phyloP scores from a whole-genome alignment of 1,284 basidiomycete species.

The Laetiporus sulphureus region DNA sequence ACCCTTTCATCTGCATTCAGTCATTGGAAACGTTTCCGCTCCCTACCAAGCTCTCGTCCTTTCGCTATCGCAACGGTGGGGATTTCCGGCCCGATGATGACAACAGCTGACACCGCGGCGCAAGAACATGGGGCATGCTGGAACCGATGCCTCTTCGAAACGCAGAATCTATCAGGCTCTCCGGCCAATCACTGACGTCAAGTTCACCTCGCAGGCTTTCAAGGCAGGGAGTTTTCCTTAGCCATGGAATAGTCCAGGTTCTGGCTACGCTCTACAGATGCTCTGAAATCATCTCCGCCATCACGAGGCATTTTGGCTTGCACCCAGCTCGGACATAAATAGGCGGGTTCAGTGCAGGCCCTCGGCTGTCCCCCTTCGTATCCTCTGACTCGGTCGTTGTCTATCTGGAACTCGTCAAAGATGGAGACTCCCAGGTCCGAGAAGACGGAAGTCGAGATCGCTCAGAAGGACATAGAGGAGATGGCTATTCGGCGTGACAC shows the following conservation, averaged over 20 bases:
- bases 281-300: too few relatives aligned
- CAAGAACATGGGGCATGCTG: neutral
- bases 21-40: too few relatives aligned
- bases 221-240: neutral
- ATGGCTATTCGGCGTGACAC: conserved; percentile 5
- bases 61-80: too few relatives aligned
- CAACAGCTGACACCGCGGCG: too few relatives aligned
- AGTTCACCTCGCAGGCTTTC: conserved; percentile 6
- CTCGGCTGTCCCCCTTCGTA: neutral
- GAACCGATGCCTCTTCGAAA: neutral
- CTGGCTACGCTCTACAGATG: too few relatives aligned
- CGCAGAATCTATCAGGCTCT: neutral
- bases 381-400: conserved; percentile 2
- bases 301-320: too few relatives aligned
- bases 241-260: conserved; percentile 6
- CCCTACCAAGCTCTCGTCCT: too few relatives aligned
- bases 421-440: conserved; percentile 20
- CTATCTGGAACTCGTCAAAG: conserved; percentile 1
- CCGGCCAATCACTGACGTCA: conserved; percentile 17
- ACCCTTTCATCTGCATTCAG: too few relatives aligned
- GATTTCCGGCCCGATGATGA: too few relatives aligned
- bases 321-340: conserved; percentile 11
- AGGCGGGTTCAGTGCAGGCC: conserved; percentile 3
- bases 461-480: conserved; percentile 10
- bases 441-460: conserved; percentile 16